A percentile compares a stretch with the other conserved stretches of the same genome.
Evolutionary conservation across 2,329 filamentous ascomycete genomes (phyloP).

Genomic region (Fusarium piperis): DNA sequence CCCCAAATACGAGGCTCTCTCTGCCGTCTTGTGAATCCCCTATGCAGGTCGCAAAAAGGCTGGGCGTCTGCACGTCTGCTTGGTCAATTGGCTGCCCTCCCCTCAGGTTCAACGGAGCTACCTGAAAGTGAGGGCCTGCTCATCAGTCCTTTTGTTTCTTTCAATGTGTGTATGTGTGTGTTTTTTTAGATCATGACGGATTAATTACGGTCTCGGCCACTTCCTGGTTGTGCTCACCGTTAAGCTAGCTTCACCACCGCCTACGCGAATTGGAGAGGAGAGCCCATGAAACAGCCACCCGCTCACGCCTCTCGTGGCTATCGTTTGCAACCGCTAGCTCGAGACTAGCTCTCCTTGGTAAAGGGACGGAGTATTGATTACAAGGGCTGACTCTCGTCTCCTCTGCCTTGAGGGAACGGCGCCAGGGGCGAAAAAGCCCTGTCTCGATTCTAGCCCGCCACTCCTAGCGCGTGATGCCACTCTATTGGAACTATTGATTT

Average conservation of each 20-base stretch:
- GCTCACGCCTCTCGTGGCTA: conserved; percentile 9
- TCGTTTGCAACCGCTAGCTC: not conserved
- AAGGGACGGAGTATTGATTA: not conserved
- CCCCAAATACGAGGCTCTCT: conserved; percentile 29
- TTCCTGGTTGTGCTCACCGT: conserved; percentile 29
- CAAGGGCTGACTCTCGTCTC: not conserved
- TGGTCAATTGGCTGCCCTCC: conserved; percentile 4
- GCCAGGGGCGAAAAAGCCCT: conserved; percentile 2
- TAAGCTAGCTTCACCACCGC: conserved; percentile 15
- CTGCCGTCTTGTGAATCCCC: conserved; percentile 2
- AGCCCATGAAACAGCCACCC: conserved; percentile 34
- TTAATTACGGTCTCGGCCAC: conserved; percentile 33
- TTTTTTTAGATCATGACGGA: conserved; percentile 38
- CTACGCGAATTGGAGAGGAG: conserved; percentile 4
- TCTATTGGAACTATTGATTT: conserved; percentile 22
- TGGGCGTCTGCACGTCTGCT: not conserved
- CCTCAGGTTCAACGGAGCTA: conserved; percentile 12
- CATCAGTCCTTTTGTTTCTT: not conserved
- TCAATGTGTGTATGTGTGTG: not conserved
- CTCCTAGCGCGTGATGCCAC: conserved; percentile 32
- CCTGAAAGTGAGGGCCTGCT: conserved; percentile 11
- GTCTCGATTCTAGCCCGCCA: conserved; percentile 24
- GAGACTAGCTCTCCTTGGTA: not conserved
- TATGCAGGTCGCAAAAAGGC: not conserved
- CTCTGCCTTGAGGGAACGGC: too few species aligned